Conservation (phyloP, 148 eudicot species). For the Nepenthes mirabilis region DNA sequence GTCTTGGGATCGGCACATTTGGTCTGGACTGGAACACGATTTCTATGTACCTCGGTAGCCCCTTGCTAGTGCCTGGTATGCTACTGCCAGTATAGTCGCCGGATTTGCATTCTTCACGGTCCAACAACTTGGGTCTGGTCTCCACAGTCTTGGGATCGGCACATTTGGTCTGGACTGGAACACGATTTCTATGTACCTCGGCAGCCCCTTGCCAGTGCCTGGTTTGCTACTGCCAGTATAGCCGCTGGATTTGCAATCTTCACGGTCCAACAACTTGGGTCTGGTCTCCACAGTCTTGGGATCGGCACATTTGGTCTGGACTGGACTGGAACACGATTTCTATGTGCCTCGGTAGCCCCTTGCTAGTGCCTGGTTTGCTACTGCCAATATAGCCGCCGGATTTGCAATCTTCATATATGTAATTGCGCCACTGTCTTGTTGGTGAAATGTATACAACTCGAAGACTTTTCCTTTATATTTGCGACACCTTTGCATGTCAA, state of each 20-base stretch:
- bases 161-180: constrained; percentile 86
- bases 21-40: constrained; percentile 88
- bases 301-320: constrained; percentile 69
- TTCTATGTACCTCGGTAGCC: constrained; percentile 81
- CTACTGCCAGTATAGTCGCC: constrained; percentile 66
- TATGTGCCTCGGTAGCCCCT: constrained; percentile 72
- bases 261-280: constrained; percentile 66
- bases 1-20: constrained; percentile 77
- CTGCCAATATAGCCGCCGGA: constrained; percentile 73
- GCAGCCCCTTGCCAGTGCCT: constrained; percentile 91
- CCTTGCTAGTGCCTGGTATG: constrained; percentile 95
- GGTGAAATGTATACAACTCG: constrained; percentile 51
- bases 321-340: constrained; percentile 87
- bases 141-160: constrained; percentile 67
- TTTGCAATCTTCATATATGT: constrained; percentile 35
- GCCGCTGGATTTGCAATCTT: constrained; percentile 52
- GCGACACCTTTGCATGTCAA: constrained; percentile 39
- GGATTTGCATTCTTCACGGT: constrained; percentile 48
- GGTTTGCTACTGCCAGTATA: constrained; percentile 91
- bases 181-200: constrained; percentile 65
- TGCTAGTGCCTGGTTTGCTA: constrained; percentile 98
- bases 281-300: constrained; percentile 70
- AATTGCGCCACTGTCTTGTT: constrained; percentile 50
- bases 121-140: constrained; percentile 85
- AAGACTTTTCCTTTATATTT: constrained; percentile 78